Evolutionary conservation across 345 rosid genomes (phyloP), one percentile per base, ranked within the genome.

Genomic region (Camelina sativa): DNA sequence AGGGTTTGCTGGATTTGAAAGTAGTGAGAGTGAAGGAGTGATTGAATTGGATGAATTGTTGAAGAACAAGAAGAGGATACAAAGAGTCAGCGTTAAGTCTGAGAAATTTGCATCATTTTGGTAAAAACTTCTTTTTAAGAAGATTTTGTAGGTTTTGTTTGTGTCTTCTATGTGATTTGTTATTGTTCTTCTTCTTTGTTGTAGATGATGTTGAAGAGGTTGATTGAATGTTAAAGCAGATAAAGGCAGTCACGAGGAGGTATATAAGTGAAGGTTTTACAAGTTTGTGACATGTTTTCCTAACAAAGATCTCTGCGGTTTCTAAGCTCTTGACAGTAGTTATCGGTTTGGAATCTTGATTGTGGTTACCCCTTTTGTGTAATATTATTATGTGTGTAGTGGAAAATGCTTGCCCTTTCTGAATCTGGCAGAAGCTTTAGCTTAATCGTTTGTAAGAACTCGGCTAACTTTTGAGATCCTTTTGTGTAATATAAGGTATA

Each of bases 151-250:
- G 9, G 62, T 4, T 35, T n/a, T 47, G 37, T 6, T 34, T 7
- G 52, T 28, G 12, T 73, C 7, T 38, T 43, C 48, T 13, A 11
- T 37, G n/a, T 76, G 40, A 75, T 53, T 52, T 20, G 7, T 66
- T 34, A 34, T 34, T 60, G 1, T n/a, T 67, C 16, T 37, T 58
- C 48, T 58, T 58, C 48, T 58, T 74, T 40, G 16, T 38, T 50
- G 69, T 51, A 68, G 74, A 61, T 76, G 46, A 62, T 68, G 58
- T 22, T 53, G 63, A 17, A 75, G 74, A 68, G 67, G 19, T 11
- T 67, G 53, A 16, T 6, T 58, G 13, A 64, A 25, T 37, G 32
- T 11, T 64, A n/a, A n/a, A 47, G 66, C 65, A 47, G 60, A 57
- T 12, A 16, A 35, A 35, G 15, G 48, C 60, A 16, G 15, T 35